phyloP scores from a whole-genome alignment of 2,329 filamentous ascomycete genomes.

The Claviceps cyperi region DNA sequence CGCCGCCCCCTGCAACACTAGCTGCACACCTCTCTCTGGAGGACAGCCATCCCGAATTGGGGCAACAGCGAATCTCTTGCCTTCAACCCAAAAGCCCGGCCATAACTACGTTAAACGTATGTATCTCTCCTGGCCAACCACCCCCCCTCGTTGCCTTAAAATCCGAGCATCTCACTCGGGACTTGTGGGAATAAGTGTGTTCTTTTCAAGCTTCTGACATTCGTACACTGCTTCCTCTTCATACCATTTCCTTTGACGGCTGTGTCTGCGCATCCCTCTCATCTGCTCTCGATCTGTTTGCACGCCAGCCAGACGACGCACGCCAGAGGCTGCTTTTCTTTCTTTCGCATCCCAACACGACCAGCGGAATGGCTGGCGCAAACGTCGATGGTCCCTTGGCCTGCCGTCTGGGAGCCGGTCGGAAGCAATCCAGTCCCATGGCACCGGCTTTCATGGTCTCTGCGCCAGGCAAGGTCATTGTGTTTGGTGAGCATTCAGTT shows the following conservation, averaged over 20 bases:
- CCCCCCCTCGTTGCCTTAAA: too few relatives aligned
- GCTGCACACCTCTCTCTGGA: too few relatives aligned
- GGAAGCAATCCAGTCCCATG: conserved; percentile 50
- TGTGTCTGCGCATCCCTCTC: neutral
- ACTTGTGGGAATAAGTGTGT: too few relatives aligned
- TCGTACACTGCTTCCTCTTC: neutral
- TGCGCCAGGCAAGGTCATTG: conserved; percentile 93
- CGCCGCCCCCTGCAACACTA: too few relatives aligned
- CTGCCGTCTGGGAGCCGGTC: conserved; percentile 27
- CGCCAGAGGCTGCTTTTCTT: neutral
- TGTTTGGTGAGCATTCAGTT: conserved; percentile 96
- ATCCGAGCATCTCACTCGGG: too few relatives aligned
- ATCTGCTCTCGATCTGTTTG: neutral
- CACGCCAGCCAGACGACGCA: neutral
- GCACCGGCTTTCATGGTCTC: conserved; percentile 95
- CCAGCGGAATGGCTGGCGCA: conserved; percentile 14
- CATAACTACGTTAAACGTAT: too few relatives aligned
- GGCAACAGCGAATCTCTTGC: too few relatives aligned
- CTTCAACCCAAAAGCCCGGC: too few relatives aligned
- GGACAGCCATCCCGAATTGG: too few relatives aligned
- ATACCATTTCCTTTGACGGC: neutral
- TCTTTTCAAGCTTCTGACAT: too few relatives aligned
- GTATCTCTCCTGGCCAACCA: too few relatives aligned
- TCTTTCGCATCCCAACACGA: conserved; percentile 4
- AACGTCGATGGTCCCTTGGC: conserved; percentile 19